Base-by-base conservation (phyloP, 495 filamentous ascomycete genomes). In the Haplographium delicatum region DNA sequence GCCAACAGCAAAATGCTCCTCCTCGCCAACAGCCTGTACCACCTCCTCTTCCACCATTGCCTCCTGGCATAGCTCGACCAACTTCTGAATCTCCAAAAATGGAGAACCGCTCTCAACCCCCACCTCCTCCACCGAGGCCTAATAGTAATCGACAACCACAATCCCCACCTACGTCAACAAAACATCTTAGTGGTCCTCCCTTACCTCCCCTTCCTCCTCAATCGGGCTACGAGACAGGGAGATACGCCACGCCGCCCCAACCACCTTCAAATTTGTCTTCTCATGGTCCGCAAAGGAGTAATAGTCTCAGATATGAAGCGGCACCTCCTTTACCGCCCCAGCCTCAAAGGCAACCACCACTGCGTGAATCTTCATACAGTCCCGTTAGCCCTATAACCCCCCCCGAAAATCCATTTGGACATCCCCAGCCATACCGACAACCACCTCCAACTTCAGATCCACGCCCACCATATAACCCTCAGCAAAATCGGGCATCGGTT, bases 1-100 rank as follows among this genome's bases (percentile, higher is more conserved):
- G 79, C 47, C 80, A 83, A 51, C 82, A 82, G 51, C 76, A 73
- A 47, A 68, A 68, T 31, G 59, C 69, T 25, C 64, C 65, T 28
- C 62, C 66, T 23, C 68, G 67, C 33, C 60, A 67, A 16, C 62
- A 70, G 31, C 71, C 74, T 44, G 63, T 63, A 49, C 82, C 86
- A 20, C 86, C 82, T 16, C 82, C 85, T 26, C 65, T 84, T 38
- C 85, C 85, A 47, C 86, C 86, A 28, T 65, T 88, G 13, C 87
- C 87, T 23, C 75, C 81, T 15, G 82, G 83, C 15, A 25, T 28
- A 28, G 8, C 57, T 31, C 56, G 63, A 33, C 53, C 56, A 20
- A 49, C 57, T 27, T 52, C 67, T 7, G 57, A 52, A 33, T 47
- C 53, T n/a, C 46, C 58, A 18, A 56, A 23, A 48, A 55, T 33